These are phyloP conservation scores for Starmera pachycereana DNA, from an alignment of 805 yeast species.

Conservation along the genomic window DNA sequence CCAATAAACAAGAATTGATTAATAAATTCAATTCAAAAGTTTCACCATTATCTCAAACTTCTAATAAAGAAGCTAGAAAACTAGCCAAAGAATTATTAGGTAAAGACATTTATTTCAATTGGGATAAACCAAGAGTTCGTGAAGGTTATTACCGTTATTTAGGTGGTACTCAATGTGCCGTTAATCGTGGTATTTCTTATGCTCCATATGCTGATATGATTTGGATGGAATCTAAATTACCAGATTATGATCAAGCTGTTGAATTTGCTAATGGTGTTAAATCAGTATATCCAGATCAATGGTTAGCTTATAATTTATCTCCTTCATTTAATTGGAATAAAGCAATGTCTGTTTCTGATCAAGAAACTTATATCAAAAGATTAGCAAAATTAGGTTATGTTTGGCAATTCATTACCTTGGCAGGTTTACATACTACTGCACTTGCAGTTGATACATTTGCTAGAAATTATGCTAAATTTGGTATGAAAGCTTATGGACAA, in stretches of 20 bases:
- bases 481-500: slow-evolving; percentile 95
- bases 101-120: slow-evolving; percentile 77
- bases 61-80: slow-evolving; percentile 71
- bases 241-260: slow-evolving; percentile 87
- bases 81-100: slow-evolving; percentile 71
- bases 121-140: slow-evolving; percentile 92
- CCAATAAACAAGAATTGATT: slow-evolving; percentile 55
- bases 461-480: slow-evolving; percentile 63
- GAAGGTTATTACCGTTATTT: slow-evolving; percentile 95
- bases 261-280: slow-evolving; percentile 92
- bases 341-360: slow-evolving; percentile 82
- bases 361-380: slow-evolving; percentile 81
- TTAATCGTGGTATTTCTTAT: slow-evolving; percentile 90
- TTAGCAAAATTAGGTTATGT: slow-evolving; percentile 84
- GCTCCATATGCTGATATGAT: slow-evolving; percentile 93
- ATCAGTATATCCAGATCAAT: slow-evolving; percentile 72
- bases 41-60: slow-evolving; percentile 63
- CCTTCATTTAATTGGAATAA: slow-evolving; percentile 98
- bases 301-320: slow-evolving; percentile 94
- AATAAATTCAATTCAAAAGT: slow-evolving; percentile 56
- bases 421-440: slow-evolving; percentile 94
- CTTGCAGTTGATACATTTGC: slow-evolving; percentile 83
- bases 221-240: slow-evolving; percentile 97
- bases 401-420: slow-evolving; percentile 97
- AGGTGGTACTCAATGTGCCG: slow-evolving; percentile 97